Base-by-base conservation (phyloP, 176 grass and related monocot genomes). In the Oryza coarctata region DNA sequence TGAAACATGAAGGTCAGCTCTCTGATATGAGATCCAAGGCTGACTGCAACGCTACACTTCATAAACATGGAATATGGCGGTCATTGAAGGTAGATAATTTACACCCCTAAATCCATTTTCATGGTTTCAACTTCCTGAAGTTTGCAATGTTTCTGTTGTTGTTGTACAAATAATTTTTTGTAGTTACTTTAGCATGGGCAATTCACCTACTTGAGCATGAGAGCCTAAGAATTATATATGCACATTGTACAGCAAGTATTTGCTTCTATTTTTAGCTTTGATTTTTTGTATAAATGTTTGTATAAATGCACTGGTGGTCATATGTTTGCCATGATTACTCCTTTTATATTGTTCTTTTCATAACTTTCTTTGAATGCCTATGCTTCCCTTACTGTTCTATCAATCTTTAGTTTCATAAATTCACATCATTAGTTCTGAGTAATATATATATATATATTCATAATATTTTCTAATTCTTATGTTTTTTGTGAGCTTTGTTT, bases 1-100 rank as follows among this genome's bases (percentile, higher is more conserved):
- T 86, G 81, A 91, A 93, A 74, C 88, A 98, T 77, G 95, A 98
- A 88, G 95, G 92, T 7, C 90, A 98, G 43, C 85, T 98, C 70
- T 86, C 95, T 83, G 87, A 83, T 77, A 75, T 70, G 72, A 90
- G 95, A 81, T 87, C 81, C 34, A 86, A 84, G n/a, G 73, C 94
- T 18, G 88, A 93, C 30, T 87, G 92, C 84, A 98, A 98, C 83
- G 86, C 95, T 5, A 94, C 90, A 60, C 90, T 98, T 44, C 90
- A 98, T 81, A 89, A 78, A 66, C 88, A 93, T 66, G 95, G 95
- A 89, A 91, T 92, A 43, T 61, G 71, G 65, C 75, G 55, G 81
- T 90, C 84, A 6, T 84, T 98, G 91, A 92, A 97, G 92, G 94
- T 97, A 86, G 8, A 18, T 70, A 18, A 12, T 80, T 64, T 65